Evolutionary conservation across 2,329 filamentous ascomycete species (phyloP), one percentile per base, ranked within the genome.

Genomic region (Conoideocrella luteorostrata): DNA sequence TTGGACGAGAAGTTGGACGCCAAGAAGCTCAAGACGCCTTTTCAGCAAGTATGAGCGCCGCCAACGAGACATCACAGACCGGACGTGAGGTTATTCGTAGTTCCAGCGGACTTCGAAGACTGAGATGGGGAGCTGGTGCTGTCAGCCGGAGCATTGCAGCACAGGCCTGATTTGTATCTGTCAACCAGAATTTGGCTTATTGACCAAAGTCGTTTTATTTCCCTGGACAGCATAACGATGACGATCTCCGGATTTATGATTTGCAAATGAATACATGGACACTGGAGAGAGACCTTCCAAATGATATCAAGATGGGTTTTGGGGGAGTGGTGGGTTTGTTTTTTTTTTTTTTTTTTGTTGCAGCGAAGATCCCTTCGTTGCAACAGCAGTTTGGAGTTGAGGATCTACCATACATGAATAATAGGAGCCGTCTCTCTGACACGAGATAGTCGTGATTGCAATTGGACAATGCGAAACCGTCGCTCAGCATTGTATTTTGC

Each of bases 1-100:
- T 84, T 47, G 81, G 82, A 5, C 69, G 80, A 21, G 81, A 85
- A 52, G 79, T 82, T 20, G 81, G 81, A 3, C 71, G 77, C 26
- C 77, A 82, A 50, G 80, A 85, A 55, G 60, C 66, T 11, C 58
- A 82, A 50, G 80, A 84, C 53, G 60, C 66, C 12, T 58, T 74
- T n/a, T 63, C 63, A 9, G 66, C 65, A 13, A 59, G 69, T 32
- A 57, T 68, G 33, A 60, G 64, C 36, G 63, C 63, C 26, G 62
- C 70, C 41, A 72, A 73, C 50, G 64, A 69, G 6, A 65, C 69
- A 17, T 66, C 71, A 3, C 70, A 66, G 4, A 78, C 76, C 49
- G 71, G 76, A 6, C 62, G 68, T 24, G 76, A 80, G 49, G 69
- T 78, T 3, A 71, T 79, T 30, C 64, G 70, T 45, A 71, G 71